Evolutionary conservation across 208 protist genomes (phyloP).

Genomic region (Porcisia deanei): DNA sequence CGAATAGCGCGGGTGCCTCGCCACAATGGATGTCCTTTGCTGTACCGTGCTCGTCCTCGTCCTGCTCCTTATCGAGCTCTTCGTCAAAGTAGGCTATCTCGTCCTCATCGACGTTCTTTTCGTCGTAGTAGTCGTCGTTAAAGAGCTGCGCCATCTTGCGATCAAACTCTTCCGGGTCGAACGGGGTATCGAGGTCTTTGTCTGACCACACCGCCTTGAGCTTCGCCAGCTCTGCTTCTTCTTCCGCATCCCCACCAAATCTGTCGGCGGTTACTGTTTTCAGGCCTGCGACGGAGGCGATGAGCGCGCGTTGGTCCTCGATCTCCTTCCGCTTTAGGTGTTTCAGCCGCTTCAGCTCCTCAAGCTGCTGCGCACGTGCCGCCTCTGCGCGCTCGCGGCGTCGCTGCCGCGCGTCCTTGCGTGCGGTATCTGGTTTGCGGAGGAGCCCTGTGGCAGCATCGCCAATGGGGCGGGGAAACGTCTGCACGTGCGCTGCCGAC

Average conservation of each 20-base stretch:
- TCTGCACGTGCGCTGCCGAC: constrained; percentile 54
- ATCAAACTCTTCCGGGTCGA: constrained; percentile 87
- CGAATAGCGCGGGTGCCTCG: constrained; percentile 51
- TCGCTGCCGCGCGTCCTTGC: constrained; percentile 83
- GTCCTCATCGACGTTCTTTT: constrained; percentile 83
- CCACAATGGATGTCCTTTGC: constrained; percentile 26
- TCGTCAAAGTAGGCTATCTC: constrained; percentile 88
- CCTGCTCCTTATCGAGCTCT: constrained; percentile 58
- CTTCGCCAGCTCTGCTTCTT: constrained; percentile 54
- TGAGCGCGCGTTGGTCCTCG: constrained; percentile 76
- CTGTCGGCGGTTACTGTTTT: not conserved
- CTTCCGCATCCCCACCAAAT: constrained; percentile 39
- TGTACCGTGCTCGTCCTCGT: constrained; percentile 16
- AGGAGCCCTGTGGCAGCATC: constrained; percentile 70
- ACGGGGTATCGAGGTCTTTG: constrained; percentile 82
- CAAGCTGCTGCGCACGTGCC: constrained; percentile 61
- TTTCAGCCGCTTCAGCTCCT: constrained; percentile 91
- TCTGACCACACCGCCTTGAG: constrained; percentile 76
- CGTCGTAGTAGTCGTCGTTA: constrained; percentile 87
- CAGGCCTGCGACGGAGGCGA: constrained; percentile 59
- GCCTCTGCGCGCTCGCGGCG: constrained; percentile 73
- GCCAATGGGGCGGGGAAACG: constrained; percentile 81
- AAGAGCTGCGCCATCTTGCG: constrained; percentile 88
- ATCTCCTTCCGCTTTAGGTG: constrained; percentile 90
- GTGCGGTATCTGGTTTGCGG: constrained; percentile 62